phyloP scores from a whole-genome alignment of 1,284 basidiomycete genomes.

The Mycena sp. region DNA sequence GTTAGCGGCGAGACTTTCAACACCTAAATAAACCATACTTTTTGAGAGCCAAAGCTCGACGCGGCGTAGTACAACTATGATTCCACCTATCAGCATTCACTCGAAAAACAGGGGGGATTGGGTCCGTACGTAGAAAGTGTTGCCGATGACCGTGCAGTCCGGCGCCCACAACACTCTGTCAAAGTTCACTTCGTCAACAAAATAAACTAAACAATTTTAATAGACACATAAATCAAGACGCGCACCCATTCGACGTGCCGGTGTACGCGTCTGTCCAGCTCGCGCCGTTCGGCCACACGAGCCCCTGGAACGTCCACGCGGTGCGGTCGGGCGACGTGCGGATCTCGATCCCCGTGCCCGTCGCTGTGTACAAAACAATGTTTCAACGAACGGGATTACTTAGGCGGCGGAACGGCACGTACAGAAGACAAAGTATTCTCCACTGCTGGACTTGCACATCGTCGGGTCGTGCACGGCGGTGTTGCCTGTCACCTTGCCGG shows the following conservation, averaged over 20 bases:
- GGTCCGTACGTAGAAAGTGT: conserved; percentile 51
- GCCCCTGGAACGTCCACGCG: conserved; percentile 57
- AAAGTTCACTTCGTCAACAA: background rate
- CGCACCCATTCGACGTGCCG: conserved; percentile 56
- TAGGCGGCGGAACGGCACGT: conserved; percentile 19
- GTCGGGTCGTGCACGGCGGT: conserved; percentile 58
- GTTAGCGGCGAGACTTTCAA: background rate
- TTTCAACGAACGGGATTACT: too few relatives aligned
- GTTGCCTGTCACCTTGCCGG: conserved; percentile 55
- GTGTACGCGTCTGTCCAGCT: conserved; percentile 61
- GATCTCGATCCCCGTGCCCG: conserved; percentile 59
- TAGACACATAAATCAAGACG: background rate
- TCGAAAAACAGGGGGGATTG: background rate
- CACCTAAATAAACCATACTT: conserved; percentile 39
- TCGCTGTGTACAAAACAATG: conserved; percentile 41
- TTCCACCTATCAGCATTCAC: background rate
- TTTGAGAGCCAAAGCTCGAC: conserved; percentile 57
- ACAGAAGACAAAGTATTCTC: conserved; percentile 64
- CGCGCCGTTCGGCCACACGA: conserved; percentile 58
- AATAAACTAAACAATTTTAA: background rate
- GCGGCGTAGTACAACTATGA: conserved; percentile 11
- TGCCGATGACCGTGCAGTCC: conserved; percentile 50
- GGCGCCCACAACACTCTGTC: conserved; percentile 55
- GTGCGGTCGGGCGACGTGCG: conserved; percentile 60
- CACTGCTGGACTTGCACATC: conserved; percentile 60